These are phyloP conservation scores for Phytomonas sp. DNA, from an alignment of 208 protist genomes.

Conservation along the genomic window DNA sequence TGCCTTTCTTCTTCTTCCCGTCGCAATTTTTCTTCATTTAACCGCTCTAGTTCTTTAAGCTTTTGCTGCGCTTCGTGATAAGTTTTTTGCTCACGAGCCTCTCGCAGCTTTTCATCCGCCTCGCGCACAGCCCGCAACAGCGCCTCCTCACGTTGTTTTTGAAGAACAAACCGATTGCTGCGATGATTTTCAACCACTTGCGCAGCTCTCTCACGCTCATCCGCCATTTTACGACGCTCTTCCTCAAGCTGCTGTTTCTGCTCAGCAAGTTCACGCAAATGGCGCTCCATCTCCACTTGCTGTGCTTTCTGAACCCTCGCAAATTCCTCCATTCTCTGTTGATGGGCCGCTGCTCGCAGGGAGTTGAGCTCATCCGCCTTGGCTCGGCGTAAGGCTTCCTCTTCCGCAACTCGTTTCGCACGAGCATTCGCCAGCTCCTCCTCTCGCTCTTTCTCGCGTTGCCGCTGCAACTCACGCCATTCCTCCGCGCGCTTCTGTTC, in stretches of 20 bases:
- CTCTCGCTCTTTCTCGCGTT: conserved; percentile 51
- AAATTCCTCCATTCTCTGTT: conserved; percentile 43
- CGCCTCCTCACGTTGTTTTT: conserved; percentile 50
- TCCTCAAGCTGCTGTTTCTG: conserved; percentile 59
- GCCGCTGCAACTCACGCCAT: conserved; percentile 67
- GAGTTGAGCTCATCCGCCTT: conserved; percentile 26
- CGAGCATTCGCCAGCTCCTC: conserved; percentile 39
- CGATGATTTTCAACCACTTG: conserved; percentile 39
- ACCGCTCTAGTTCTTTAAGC: conserved; percentile 21
- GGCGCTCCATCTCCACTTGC: conserved; percentile 64
- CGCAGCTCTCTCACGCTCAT: conserved; percentile 37
- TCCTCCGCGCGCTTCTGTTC: conserved; percentile 57
- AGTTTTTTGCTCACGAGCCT: conserved; percentile 45
- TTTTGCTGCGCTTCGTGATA: conserved; percentile 33
- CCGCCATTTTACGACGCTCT: conserved; percentile 48
- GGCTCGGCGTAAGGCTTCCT: conserved; percentile 31
- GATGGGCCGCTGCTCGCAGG: conserved; percentile 9
- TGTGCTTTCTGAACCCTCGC: conserved; percentile 52
- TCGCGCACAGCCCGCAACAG: conserved; percentile 45
- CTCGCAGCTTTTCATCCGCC: conserved; percentile 54
- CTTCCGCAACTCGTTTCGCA: conserved; percentile 34
- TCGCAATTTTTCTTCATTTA: conserved; percentile 30
- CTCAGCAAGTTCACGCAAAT: conserved; percentile 58
- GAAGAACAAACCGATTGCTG: conserved; percentile 26
- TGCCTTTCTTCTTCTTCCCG: conserved; percentile 34